Conservation (phyloP, 768 basidiomycete species). For the Pisolithus albus region DNA sequence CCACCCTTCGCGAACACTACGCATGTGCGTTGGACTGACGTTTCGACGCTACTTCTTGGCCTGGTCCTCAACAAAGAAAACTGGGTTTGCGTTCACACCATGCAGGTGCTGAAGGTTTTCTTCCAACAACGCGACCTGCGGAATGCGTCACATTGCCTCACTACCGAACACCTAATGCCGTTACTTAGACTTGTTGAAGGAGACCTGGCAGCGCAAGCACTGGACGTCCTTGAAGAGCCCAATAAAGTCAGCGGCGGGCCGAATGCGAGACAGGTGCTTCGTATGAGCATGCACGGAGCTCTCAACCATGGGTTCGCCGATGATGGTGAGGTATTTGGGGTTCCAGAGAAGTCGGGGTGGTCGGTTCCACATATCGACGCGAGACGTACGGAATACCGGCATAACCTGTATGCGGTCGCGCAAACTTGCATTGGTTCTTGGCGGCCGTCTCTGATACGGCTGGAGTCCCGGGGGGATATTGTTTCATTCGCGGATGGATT, state of each 20-base stretch:
- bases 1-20: slow-evolving; percentile 82
- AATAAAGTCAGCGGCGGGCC: slow-evolving; percentile 71
- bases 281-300: slow-evolving; percentile 80
- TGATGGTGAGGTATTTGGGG: slow-evolving; percentile 70
- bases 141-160: slow-evolving; percentile 63
- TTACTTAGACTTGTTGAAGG: slow-evolving; percentile 83
- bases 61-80: slow-evolving; percentile 75
- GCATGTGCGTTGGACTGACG: slow-evolving; percentile 67
- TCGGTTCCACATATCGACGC: slow-evolving; percentile 64
- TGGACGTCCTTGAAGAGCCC: slow-evolving; percentile 92
- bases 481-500: slow-evolving; percentile 30
- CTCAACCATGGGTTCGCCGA: slow-evolving; percentile 41
- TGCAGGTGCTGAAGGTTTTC: slow-evolving; percentile 85
- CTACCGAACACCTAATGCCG: slow-evolving; percentile 87
- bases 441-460: slow-evolving; percentile 65
- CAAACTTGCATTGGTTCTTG: slow-evolving; percentile 71
- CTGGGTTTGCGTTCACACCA: slow-evolving; percentile 75
- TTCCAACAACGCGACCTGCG: slow-evolving; percentile 81
- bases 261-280: slow-evolving; percentile 77
- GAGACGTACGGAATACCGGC: slow-evolving; percentile 55
- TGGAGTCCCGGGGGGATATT: slow-evolving; percentile 47
- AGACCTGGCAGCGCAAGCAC: slow-evolving; percentile 74
- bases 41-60: slow-evolving; percentile 80
- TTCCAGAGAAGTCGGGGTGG: slow-evolving; percentile 83
- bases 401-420: slow-evolving; percentile 79